These are phyloP conservation scores for Centaurea solstitialis DNA, from an alignment of 129 eudicot genomes.

Conservation along the genomic window DNA sequence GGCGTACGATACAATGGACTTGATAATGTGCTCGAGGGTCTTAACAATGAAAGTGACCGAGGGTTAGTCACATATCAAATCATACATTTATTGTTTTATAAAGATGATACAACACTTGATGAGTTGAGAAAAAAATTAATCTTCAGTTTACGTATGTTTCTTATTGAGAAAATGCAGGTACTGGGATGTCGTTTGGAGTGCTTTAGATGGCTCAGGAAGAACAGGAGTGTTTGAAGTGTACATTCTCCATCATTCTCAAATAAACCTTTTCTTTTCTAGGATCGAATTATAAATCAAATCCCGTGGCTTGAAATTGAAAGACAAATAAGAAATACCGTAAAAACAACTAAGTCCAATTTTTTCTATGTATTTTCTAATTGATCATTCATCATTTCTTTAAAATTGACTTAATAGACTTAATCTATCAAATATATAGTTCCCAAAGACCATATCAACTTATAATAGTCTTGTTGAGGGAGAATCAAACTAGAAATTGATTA, in stretches of 20 bases:
- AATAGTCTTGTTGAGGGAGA: too few species aligned
- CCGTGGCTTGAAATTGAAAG: not conserved
- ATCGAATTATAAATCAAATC: not conserved
- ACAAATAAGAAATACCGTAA: not conserved
- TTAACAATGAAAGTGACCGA: constrained; percentile 64
- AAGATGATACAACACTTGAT: not conserved
- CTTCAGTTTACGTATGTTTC: not conserved
- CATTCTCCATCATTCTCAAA: not conserved
- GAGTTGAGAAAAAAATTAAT: not conserved
- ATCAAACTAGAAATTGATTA: too few species aligned
- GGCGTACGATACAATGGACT: constrained; percentile 69
- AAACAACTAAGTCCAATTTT: not conserved
- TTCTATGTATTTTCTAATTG: not conserved
- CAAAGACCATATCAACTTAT: not conserved
- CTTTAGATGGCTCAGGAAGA: constrained; percentile 61
- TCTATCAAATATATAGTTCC: not conserved
- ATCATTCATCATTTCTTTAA: not conserved
- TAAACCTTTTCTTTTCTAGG: not conserved
- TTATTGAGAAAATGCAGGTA: constrained; percentile 45
- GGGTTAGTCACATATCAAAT: constrained; percentile 45
- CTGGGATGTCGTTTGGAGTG: constrained; percentile 94
- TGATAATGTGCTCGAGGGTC: constrained; percentile 74
- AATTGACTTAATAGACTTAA: too few species aligned
- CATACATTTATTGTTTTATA: not conserved
- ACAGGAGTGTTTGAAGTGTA: constrained; percentile 82